Conservation (phyloP, 345 rosid genomes). For the Geranium brycei region DNA sequence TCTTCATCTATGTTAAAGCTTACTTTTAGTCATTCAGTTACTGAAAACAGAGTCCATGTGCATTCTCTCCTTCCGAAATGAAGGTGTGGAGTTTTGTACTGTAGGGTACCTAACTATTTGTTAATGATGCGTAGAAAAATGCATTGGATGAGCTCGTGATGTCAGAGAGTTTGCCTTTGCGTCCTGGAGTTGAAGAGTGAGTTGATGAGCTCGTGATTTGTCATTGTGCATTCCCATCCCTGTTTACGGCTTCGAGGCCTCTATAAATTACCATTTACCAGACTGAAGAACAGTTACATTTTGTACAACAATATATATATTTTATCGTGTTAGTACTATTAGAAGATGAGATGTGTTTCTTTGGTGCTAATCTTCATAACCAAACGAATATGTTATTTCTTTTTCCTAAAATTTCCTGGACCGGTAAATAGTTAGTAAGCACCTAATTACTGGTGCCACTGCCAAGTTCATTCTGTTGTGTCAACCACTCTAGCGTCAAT, state of each 20-base stretch:
- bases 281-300: neutral
- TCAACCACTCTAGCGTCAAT: neutral
- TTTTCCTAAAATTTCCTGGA: neutral
- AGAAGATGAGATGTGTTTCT: neutral
- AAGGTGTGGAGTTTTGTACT: neutral
- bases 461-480: neutral
- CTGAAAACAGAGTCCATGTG: neutral
- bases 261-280: neutral
- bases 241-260: neutral
- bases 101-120: conserved; percentile 11
- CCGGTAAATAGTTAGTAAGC: neutral
- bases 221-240: neutral
- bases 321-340: no score
- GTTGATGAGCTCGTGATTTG: conserved; percentile 23
- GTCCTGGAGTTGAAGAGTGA: conserved; percentile 80
- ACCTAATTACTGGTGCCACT: neutral
- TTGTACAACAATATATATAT: neutral
- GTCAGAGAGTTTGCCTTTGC: conserved; percentile 52
- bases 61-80: neutral
- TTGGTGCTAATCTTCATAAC: neutral
- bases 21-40: neutral
- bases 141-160: conserved; percentile 57
- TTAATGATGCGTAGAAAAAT: conserved; percentile 48
- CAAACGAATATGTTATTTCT: neutral
- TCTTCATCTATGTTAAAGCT: neutral